Conservation (phyloP, 352 stramenopile species). For the Globisporangium canariense region DNA sequence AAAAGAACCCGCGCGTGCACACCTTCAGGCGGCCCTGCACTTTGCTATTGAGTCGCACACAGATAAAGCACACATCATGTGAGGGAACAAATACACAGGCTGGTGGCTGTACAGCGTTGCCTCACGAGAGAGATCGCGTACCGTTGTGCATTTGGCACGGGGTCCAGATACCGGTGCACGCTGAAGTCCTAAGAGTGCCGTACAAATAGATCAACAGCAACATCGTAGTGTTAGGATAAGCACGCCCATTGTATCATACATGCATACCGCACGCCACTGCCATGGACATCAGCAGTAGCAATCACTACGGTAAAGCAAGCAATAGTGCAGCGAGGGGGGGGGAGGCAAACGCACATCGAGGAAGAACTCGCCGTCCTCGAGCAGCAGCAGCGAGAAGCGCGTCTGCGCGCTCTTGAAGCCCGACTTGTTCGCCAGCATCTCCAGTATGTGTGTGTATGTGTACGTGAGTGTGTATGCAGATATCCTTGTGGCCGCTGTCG, state of each 20-base stretch:
- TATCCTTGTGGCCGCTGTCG: background rate
- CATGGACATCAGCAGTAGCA: background rate
- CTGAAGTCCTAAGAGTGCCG: slow-evolving; percentile 67
- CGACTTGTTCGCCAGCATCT: slow-evolving; percentile 21
- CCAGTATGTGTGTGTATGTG: background rate
- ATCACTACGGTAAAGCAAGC: background rate
- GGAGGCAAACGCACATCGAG: slow-evolving; percentile 66
- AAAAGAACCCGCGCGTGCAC: slow-evolving; percentile 89
- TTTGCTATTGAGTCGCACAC: slow-evolving; percentile 36
- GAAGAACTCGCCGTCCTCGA: slow-evolving; percentile 95
- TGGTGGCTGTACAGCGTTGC: background rate
- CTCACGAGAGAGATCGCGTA: slow-evolving; percentile 15
- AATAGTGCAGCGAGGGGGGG: background rate
- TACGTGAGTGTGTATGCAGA: background rate
- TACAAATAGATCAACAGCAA: background rate
- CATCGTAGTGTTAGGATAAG: slow-evolving; percentile 5
- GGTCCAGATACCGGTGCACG: slow-evolving; percentile 71
- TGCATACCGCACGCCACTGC: background rate
- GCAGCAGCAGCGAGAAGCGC: slow-evolving; percentile 91
- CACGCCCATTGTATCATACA: background rate
- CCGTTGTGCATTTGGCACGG: slow-evolving; percentile 47
- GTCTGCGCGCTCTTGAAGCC: slow-evolving; percentile 25
- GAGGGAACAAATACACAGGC: background rate
- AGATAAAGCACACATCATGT: background rate
- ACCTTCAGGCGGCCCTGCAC: slow-evolving; percentile 81